phyloP scores from a whole-genome alignment of 2,329 filamentous ascomycete species.

The Fusarium paranaense region DNA sequence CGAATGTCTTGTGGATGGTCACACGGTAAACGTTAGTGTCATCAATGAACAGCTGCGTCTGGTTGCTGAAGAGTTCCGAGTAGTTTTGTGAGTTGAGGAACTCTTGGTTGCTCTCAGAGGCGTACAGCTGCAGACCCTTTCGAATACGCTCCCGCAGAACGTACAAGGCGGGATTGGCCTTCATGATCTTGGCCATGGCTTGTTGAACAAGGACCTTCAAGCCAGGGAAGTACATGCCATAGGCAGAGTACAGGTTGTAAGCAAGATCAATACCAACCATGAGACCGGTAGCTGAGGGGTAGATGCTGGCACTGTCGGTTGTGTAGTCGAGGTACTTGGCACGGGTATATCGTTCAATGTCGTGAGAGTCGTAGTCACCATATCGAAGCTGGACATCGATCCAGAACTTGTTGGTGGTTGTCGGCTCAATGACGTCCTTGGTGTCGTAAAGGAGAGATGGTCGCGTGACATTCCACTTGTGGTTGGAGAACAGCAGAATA shows the following conservation, averaged over 20 bases:
- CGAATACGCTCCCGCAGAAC: constrained; percentile 97
- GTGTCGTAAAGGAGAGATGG: constrained; percentile 95
- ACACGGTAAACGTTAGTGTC: constrained; percentile 99
- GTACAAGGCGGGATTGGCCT: constrained; percentile 96
- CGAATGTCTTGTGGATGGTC: constrained; percentile 99
- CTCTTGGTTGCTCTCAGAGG: constrained; percentile 98
- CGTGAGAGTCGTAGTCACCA: constrained; percentile 98
- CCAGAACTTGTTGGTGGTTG: constrained; percentile 99
- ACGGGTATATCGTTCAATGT: constrained; percentile 96
- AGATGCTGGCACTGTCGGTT: constrained; percentile 98
- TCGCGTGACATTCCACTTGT: constrained; percentile 98
- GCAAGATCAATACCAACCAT: constrained; percentile 99
- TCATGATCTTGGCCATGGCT: constrained; percentile 99
- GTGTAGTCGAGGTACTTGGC: constrained; percentile 99
- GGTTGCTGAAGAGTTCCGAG: constrained; percentile 98
- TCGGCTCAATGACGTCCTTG: constrained; percentile 93
- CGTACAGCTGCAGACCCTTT: constrained; percentile 97
- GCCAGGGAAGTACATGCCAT: constrained; percentile 98
- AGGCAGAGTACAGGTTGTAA: constrained; percentile 98
- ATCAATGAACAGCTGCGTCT: constrained; percentile 98
- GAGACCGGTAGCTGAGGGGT: constrained; percentile 93
- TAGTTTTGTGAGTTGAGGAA: constrained; percentile 99
- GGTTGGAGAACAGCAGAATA: constrained; percentile 94
- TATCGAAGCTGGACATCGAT: constrained; percentile 96
- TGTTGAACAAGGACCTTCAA: constrained; percentile 95